Conservation (phyloP, 1,284 basidiomycete species). For the Heterobasidion occidentale region DNA sequence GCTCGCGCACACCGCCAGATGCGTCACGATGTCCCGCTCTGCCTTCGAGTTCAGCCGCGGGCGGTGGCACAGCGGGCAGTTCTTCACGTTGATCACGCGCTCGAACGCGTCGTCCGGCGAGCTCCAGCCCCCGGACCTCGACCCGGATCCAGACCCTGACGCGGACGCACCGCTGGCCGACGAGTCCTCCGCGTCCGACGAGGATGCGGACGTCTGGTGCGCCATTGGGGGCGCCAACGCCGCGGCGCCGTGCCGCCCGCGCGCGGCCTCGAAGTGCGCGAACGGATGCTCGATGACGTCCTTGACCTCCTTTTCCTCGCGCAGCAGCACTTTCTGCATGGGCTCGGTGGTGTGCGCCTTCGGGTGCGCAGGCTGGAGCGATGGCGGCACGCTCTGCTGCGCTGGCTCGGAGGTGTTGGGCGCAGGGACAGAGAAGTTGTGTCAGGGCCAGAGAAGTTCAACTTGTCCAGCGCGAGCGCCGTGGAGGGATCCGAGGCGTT, state of each 20-base stretch:
- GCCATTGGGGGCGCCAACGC: neutral
- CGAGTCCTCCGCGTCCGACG: slow-evolving; percentile 39
- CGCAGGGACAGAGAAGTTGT: slow-evolving; percentile 16
- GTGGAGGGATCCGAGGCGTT: slow-evolving; percentile 26
- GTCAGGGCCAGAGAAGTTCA: slow-evolving; percentile 60
- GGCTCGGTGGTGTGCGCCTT: slow-evolving; percentile 32
- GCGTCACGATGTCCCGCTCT: slow-evolving; percentile 91
- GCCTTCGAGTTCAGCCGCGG: slow-evolving; percentile 79
- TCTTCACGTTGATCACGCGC: slow-evolving; percentile 91
- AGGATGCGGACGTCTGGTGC: slow-evolving; percentile 21
- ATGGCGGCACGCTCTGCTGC: slow-evolving; percentile 13
- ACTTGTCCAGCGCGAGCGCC: slow-evolving; percentile 37
- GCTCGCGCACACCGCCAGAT: slow-evolving; percentile 90
- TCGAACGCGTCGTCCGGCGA: slow-evolving; percentile 48
- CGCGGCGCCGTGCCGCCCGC: too few relatives aligned
- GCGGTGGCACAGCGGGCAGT: slow-evolving; percentile 90
- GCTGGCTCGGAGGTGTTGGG: neutral
- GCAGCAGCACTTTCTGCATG: slow-evolving; percentile 32
- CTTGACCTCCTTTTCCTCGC: slow-evolving; percentile 8
- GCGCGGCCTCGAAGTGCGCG: neutral
- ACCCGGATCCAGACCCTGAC: slow-evolving; percentile 12
- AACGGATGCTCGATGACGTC: neutral
- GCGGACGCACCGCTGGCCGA: slow-evolving; percentile 17
- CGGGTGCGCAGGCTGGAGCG: slow-evolving; percentile 8
- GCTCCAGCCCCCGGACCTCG: neutral